Evolutionary conservation across 2,329 filamentous ascomycete genomes (phyloP), one percentile per base, ranked within the genome.

Genomic region (Aureobasidium namibiae): DNA sequence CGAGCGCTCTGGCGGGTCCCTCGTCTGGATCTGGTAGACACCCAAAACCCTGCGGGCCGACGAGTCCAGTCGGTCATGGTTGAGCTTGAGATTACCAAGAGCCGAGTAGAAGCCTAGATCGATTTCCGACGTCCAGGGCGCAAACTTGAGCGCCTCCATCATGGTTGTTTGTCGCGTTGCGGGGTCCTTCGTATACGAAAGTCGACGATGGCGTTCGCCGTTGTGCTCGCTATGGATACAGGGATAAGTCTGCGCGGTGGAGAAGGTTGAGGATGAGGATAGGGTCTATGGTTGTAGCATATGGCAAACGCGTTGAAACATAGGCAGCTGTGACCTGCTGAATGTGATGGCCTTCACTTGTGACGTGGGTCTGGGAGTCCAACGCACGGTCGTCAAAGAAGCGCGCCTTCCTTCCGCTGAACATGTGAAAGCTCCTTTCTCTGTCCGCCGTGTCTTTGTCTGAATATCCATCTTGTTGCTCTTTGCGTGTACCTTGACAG

Each of bases 21-120:
- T 78, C 11, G 85, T 78, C 44, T 88, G 87, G 65, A 94, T 85
- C 74, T 96, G 90, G 72, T 99, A 99, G 44, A 96, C 76, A 4
- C 94, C 94, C 31, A 95, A 80, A 2, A 97, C 82, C 61, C 87
- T 86, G 45, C 92, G 88, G 24, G 91, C 89, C 10, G 92, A 95
- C 73, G 95, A 92, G 76, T 96, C 89, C 54, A 99, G 89, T 75
- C 92, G 96, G 76, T 96, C 94, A 81, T 95, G 87, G 72, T 97
- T 91, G 71, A 99, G 90, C 76, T 99, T 99, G 65, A 88, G 88
- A 6, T 87, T 85, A 61, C 95, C 94, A n/a, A 99, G 83, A 5
- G 90, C 87, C 46, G 89, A 88, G 72, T 96, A 99, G 75, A 99
- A 99, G 45, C 91, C 90, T 44, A 97, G 81, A 72, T 99, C 94